These are phyloP conservation scores for Ailanthus altissimus DNA, from an alignment of 345 rosid genomes.

Conservation along the genomic window DNA sequence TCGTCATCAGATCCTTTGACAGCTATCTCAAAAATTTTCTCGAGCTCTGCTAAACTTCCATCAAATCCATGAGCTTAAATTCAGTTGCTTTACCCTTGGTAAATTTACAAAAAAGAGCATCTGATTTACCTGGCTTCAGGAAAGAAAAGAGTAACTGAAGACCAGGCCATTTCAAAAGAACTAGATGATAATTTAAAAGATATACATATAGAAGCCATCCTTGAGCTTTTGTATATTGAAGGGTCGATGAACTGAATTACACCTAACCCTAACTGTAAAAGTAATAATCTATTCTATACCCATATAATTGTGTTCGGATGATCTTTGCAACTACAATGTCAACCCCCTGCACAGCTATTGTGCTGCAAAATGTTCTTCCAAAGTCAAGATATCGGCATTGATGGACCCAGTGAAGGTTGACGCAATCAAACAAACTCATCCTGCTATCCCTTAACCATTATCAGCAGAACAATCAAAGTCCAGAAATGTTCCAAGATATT, in stretches of 20 bases:
- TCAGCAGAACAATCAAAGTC: background rate
- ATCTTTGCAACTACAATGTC: slow-evolving; percentile 7
- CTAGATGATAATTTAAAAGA: slow-evolving; percentile 17
- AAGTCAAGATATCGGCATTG: background rate
- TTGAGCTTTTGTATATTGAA: slow-evolving; percentile 16
- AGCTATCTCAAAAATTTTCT: slow-evolving; percentile 89
- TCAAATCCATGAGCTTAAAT: slow-evolving; percentile 85
- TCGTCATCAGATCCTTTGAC: slow-evolving; percentile 79
- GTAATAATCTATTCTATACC: slow-evolving; percentile 3
- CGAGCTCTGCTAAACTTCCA: slow-evolving; percentile 98
- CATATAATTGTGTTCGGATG: background rate
- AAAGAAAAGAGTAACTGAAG: slow-evolving; percentile 63
- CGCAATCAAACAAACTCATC: slow-evolving; percentile 13
- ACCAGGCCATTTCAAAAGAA: slow-evolving; percentile 43
- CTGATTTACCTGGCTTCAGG: slow-evolving; percentile 71
- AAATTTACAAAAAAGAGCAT: slow-evolving; percentile 68
- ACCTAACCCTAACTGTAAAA: slow-evolving; percentile 4
- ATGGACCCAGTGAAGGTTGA: background rate
- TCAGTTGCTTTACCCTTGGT: slow-evolving; percentile 82
- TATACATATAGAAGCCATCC: slow-evolving; percentile 12
- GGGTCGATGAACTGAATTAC: slow-evolving; percentile 12
- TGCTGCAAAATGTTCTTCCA: background rate
- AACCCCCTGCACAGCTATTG: background rate
- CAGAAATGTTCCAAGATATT: slow-evolving; percentile 5
- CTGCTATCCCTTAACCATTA: slow-evolving; percentile 4